These are phyloP conservation scores for Puccinia horiana DNA, from an alignment of 1,284 basidiomycete genomes.

Conservation along the genomic window DNA sequence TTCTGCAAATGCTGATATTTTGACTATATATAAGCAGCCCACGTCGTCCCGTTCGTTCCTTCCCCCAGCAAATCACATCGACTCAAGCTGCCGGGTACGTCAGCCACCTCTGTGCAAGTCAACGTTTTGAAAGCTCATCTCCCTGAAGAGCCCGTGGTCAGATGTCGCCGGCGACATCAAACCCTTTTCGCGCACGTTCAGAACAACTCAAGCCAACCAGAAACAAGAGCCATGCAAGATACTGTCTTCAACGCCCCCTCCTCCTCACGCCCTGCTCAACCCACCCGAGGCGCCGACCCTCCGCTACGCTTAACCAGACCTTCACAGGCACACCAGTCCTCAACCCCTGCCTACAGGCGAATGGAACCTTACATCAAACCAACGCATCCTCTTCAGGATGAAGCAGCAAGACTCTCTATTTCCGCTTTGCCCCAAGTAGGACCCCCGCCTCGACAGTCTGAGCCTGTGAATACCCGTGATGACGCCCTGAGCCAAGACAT, in stretches of 20 bases:
- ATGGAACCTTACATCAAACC: conserved; percentile 8
- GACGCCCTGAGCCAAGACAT: no score
- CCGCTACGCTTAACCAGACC: background rate
- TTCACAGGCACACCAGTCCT: background rate
- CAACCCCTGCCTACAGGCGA: background rate
- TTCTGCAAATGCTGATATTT: no score
- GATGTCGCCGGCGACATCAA: background rate
- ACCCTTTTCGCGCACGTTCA: background rate
- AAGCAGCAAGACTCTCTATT: no score
- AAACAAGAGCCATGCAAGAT: background rate
- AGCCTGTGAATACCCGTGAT: no score
- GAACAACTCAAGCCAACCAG: background rate
- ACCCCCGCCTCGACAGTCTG: no score
- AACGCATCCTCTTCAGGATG: background rate
- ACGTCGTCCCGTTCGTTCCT: no score
- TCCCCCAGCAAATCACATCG: no score
- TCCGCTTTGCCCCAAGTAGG: no score
- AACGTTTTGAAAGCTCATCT: background rate
- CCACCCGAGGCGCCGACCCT: background rate
- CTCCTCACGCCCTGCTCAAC: background rate
- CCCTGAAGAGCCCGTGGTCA: background rate
- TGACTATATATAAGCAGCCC: no score
- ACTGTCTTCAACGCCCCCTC: background rate
- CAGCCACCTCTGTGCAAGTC: no score
- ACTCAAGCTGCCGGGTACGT: no score